phyloP scores from a whole-genome alignment of 768 basidiomycete genomes.

The Psilocybe cyanescens region DNA sequence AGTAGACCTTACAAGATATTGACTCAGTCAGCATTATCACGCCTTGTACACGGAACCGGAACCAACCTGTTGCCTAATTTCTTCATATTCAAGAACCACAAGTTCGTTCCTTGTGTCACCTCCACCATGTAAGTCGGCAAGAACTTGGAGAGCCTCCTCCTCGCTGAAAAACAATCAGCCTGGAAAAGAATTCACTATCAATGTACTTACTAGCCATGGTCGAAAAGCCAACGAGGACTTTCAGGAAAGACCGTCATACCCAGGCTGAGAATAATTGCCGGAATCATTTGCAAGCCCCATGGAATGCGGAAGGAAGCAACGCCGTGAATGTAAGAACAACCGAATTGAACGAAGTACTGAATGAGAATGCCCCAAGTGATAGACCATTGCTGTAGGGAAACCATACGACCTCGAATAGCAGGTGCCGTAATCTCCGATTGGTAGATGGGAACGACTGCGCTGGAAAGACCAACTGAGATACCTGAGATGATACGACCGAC shows the following conservation, averaged over 20 bases:
- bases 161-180: constrained; percentile 33
- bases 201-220: constrained; percentile 51
- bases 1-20: constrained; percentile 37
- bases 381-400: constrained; percentile 80
- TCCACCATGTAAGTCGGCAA: constrained; percentile 74
- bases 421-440: constrained; percentile 78
- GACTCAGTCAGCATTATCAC: neutral
- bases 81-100: constrained; percentile 71
- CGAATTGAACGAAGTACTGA: constrained; percentile 78
- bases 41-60: neutral
- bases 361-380: constrained; percentile 82
- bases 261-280: constrained; percentile 66
- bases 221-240: constrained; percentile 73
- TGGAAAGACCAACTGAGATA: constrained; percentile 67
- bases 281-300: constrained; percentile 81
- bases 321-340: constrained; percentile 74
- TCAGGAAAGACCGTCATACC: constrained; percentile 76
- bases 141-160: constrained; percentile 68
- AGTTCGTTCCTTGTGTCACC: constrained; percentile 63
- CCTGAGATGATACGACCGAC: constrained; percentile 72
- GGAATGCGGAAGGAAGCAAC: constrained; percentile 79
- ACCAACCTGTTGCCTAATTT: constrained; percentile 57
- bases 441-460: constrained; percentile 72
- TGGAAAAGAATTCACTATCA: neutral
- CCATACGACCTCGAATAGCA: constrained; percentile 72